Evolutionary conservation across 495 filamentous ascomycete species (phyloP).

Genomic region (Hyaloscypha finlandica): DNA sequence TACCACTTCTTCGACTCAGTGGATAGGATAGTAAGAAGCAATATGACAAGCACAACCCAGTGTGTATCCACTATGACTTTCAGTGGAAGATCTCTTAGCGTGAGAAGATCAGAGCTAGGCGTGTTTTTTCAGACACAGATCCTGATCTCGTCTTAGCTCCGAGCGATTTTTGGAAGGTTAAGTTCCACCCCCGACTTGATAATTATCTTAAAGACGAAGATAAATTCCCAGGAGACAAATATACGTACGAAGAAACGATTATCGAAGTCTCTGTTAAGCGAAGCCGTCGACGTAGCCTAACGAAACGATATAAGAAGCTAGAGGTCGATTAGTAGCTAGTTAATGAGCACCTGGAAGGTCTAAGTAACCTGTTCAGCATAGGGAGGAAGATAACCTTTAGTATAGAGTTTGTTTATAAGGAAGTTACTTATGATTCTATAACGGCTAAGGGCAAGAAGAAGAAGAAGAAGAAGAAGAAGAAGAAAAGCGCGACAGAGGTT

Average conservation of each 20-base stretch:
- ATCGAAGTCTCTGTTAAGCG: constrained; percentile 21
- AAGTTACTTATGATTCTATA: no score
- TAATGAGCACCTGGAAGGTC: constrained; percentile 26
- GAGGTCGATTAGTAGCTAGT: constrained; percentile 23
- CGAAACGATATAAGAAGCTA: constrained; percentile 25
- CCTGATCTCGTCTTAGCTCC: constrained; percentile 28
- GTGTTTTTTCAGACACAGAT: constrained; percentile 16
- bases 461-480: constrained; percentile 28
- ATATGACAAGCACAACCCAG: not conserved
- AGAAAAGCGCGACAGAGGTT: constrained; percentile 25
- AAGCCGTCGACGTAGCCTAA: constrained; percentile 20
- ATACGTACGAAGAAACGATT: constrained; percentile 29
- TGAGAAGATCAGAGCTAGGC: constrained; percentile 16
- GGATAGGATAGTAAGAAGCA: not conserved
- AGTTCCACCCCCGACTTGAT: constrained; percentile 23
- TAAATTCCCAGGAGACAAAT: constrained; percentile 21
- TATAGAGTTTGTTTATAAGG: constrained; percentile 29
- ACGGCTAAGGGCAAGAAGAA: constrained; percentile 21
- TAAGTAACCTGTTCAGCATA: constrained; percentile 26
- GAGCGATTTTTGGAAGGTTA: constrained; percentile 24
- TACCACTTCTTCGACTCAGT: not conserved
- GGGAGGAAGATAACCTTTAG: constrained; percentile 27
- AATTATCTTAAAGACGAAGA: constrained; percentile 21
- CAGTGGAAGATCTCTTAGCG: constrained; percentile 26
- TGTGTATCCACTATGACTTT: constrained; percentile 25